Percentiles rank a stretch among this genome's conserved stretches.
These are phyloP conservation scores for Rhipidocladum racemiflorum DNA, from an alignment of 176 grass and related monocot species.

Conservation along the genomic window DNA sequence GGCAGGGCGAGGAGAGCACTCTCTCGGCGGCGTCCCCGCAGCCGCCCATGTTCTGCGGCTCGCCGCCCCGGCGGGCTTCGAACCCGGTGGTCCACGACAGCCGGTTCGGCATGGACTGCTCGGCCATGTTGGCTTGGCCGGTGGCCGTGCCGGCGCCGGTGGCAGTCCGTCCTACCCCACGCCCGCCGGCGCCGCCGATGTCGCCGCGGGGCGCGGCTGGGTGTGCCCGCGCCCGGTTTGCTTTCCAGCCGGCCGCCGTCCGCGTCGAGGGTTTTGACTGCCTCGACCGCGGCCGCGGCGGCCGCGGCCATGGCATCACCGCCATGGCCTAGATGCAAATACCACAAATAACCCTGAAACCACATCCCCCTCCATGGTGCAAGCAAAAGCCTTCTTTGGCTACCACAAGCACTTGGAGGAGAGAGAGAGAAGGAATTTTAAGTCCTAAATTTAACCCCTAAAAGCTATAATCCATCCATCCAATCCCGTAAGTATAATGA, in stretches of 20 bases:
- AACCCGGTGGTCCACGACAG: constrained; percentile 88
- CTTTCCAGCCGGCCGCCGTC: constrained; percentile 64
- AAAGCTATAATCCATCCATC: constrained; percentile 41
- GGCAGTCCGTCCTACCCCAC: constrained; percentile 28
- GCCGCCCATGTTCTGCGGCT: constrained; percentile 79
- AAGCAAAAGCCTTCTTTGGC: constrained; percentile 5
- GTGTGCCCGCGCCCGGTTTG: constrained; percentile 53
- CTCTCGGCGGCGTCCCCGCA: constrained; percentile 50
- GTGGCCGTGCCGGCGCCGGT: background rate
- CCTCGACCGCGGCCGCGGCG: constrained; percentile 61
- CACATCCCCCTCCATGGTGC: background rate
- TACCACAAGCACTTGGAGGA: background rate
- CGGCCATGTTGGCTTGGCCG: constrained; percentile 24
- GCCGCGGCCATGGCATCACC: constrained; percentile 69
- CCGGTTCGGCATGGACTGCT: constrained; percentile 66
- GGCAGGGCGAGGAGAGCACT: constrained; percentile 59
- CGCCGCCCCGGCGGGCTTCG: constrained; percentile 68
- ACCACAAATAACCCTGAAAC: constrained; percentile 41
- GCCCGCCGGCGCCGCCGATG: constrained; percentile 8
- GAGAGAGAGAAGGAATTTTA: constrained; percentile 5
- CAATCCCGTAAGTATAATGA: constrained; percentile 35
- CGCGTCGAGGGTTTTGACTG: constrained; percentile 98
- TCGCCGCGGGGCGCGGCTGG: constrained; percentile 46
- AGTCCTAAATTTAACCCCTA: constrained; percentile 48
- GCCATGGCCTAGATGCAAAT: constrained; percentile 78